Percentiles rank a stretch among this genome's conserved stretches.
Conservation (phyloP, 306 rosid genomes). For the Quercus rubra region DNA sequence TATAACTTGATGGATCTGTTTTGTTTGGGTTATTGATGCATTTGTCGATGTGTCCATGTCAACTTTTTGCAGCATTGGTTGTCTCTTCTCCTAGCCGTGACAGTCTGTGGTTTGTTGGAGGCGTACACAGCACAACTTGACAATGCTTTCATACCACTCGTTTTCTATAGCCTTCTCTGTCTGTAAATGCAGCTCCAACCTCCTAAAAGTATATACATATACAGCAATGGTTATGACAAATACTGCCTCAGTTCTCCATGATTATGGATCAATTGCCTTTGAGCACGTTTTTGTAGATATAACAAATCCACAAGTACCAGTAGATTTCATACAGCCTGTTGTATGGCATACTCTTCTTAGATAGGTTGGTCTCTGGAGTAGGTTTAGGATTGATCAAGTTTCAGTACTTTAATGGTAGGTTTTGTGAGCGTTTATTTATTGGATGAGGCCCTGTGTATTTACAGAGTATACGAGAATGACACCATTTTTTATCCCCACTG, state of each 20-base stretch:
- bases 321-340: conserved; percentile 15
- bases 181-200: conserved; percentile 45
- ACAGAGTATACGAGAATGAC: neutral
- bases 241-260: conserved; percentile 6
- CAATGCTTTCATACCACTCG: conserved; percentile 89
- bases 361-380: conserved; percentile 10
- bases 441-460: neutral
- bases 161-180: conserved; percentile 91
- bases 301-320: conserved; percentile 12
- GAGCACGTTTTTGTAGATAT: conserved; percentile 28
- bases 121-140: conserved; percentile 96
- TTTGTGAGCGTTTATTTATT: neutral
- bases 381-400: neutral
- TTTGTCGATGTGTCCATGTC: conserved; percentile 23
- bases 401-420: neutral
- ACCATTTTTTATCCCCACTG: neutral
- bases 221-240: conserved; percentile 6
- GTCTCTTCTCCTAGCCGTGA: conserved; percentile 75
- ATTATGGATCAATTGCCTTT: conserved; percentile 6
- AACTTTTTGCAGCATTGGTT: conserved; percentile 74
- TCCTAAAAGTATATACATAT: neutral
- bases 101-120: conserved; percentile 90
- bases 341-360: neutral
- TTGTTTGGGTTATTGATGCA: conserved; percentile 9
- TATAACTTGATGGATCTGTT: neutral